phyloP scores from a whole-genome alignment of 495 filamentous ascomycete species.

The Hapsidospora chrysogenum region DNA sequence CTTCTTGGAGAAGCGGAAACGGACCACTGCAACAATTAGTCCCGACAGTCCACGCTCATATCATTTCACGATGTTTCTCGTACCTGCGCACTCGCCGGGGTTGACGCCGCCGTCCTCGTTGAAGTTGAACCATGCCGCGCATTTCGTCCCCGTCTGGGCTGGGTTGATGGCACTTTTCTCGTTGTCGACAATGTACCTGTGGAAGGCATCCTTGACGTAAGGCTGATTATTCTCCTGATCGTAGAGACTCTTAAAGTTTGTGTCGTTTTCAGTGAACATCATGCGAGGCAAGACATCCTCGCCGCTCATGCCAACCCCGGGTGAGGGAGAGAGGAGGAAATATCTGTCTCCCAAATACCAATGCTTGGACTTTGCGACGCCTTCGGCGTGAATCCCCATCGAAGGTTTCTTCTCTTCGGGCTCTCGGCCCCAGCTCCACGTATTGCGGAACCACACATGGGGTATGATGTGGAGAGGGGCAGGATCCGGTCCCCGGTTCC shows the following conservation, averaged over 20 bases:
- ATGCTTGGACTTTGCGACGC: conserved; percentile 58
- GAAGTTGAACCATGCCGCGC: conserved; percentile 82
- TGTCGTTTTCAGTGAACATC: conserved; percentile 92
- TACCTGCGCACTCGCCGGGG: conserved; percentile 72
- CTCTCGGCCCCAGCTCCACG: conserved; percentile 83
- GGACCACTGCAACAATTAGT: conserved; percentile 44
- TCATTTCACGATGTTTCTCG: background rate
- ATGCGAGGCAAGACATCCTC: conserved; percentile 70
- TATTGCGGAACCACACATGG: conserved; percentile 94
- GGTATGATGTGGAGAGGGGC: conserved; percentile 87
- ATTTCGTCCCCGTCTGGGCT: conserved; percentile 64
- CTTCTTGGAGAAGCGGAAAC: conserved; percentile 69
- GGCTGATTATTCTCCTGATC: conserved; percentile 56
- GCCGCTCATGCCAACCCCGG: conserved; percentile 57
- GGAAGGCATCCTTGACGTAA: conserved; percentile 93
- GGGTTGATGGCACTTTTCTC: conserved; percentile 75
- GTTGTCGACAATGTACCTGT: conserved; percentile 66
- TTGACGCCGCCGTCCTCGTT: conserved; percentile 73
- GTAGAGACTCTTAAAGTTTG: conserved; percentile 66
- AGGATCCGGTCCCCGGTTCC: conserved; percentile 82
- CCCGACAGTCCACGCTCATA: background rate
- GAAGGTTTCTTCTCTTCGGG: conserved; percentile 54
- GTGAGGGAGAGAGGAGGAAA: conserved; percentile 75
- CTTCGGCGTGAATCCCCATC: conserved; percentile 44
- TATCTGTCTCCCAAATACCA: conserved; percentile 65